Conservation (phyloP, 345 rosid species). For the Populus pruinosa region DNA sequence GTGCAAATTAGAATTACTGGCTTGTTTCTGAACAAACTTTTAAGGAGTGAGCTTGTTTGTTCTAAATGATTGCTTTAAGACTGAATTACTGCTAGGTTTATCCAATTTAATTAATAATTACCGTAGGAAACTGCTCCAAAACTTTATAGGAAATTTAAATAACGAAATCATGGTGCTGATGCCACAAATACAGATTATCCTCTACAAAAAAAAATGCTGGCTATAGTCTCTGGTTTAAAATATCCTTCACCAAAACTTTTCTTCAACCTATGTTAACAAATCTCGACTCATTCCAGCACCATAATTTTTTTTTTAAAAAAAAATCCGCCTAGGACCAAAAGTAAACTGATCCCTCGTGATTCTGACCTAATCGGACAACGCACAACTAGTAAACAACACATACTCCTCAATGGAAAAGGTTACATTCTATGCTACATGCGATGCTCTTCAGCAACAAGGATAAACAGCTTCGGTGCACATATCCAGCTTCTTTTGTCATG, state of each 20-base stretch:
- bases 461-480: background rate
- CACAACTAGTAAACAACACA: background rate
- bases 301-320: background rate
- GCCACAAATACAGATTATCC: background rate
- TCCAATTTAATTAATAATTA: too few species aligned
- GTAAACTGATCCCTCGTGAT: conserved; percentile 11
- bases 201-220: background rate
- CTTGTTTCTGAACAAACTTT: background rate
- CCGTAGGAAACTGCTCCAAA: background rate
- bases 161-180: background rate
- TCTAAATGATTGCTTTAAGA: background rate
- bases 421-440: conserved; percentile 16
- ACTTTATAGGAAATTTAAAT: background rate
- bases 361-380: conserved; percentile 7
- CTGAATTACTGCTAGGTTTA: background rate
- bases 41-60: background rate
- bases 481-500: background rate
- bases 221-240: background rate
- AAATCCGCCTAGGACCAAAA: conserved; percentile 21
- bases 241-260: conserved; percentile 18
- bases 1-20: background rate
- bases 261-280: conserved; percentile 4
- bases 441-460: background rate
- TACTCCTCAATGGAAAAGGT: conserved; percentile 8
- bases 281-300: conserved; percentile 19